A percentile compares a stretch with the other conserved stretches of the same genome.
Evolutionary conservation across 2,329 filamentous ascomycete species (phyloP).

Genomic region (Pseudodiploospora longispora): DNA sequence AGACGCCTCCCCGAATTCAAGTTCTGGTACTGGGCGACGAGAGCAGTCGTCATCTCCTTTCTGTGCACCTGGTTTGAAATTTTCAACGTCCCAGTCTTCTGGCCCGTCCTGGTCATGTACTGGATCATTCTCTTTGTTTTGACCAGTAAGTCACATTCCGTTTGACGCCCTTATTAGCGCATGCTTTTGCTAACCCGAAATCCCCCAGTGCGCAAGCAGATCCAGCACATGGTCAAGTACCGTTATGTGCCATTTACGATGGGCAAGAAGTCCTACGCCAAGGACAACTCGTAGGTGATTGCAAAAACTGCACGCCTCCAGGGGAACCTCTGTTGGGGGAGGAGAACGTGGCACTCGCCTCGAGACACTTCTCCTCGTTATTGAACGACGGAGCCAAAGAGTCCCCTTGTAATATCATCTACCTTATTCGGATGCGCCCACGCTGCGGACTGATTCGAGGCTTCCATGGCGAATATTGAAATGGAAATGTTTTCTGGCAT

Average conservation of each 20-base stretch:
- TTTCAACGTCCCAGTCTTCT: slow-evolving; percentile 97
- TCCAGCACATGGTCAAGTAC: slow-evolving; percentile 99
- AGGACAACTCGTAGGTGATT: slow-evolving; percentile 43
- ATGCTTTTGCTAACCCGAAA: too few relatives aligned
- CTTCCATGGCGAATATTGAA: too few relatives aligned
- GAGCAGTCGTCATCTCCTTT: slow-evolving; percentile 76
- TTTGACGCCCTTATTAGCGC: too few relatives aligned
- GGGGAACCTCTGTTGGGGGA: too few relatives aligned
- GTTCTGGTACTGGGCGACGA: slow-evolving; percentile 96
- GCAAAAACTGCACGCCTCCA: too few relatives aligned
- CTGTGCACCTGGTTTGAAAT: slow-evolving; percentile 85
- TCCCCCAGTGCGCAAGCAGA: slow-evolving; percentile 86
- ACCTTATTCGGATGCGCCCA: too few relatives aligned
- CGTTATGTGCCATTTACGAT: slow-evolving; percentile 92
- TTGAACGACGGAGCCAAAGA: too few relatives aligned
- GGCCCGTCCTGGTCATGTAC: slow-evolving; percentile 96
- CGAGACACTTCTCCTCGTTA: too few relatives aligned
- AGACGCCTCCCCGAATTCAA: slow-evolving; percentile 96
- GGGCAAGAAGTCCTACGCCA: slow-evolving; percentile 76
- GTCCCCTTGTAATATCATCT: too few relatives aligned
- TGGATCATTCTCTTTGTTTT: slow-evolving; percentile 95
- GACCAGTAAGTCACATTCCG: slow-evolving; percentile 62
- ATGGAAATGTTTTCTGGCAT: too few relatives aligned
- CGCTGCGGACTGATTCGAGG: too few relatives aligned
- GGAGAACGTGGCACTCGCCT: too few relatives aligned